Conservation (phyloP, 2,329 filamentous ascomycete species). For the Capronia epimyces region DNA sequence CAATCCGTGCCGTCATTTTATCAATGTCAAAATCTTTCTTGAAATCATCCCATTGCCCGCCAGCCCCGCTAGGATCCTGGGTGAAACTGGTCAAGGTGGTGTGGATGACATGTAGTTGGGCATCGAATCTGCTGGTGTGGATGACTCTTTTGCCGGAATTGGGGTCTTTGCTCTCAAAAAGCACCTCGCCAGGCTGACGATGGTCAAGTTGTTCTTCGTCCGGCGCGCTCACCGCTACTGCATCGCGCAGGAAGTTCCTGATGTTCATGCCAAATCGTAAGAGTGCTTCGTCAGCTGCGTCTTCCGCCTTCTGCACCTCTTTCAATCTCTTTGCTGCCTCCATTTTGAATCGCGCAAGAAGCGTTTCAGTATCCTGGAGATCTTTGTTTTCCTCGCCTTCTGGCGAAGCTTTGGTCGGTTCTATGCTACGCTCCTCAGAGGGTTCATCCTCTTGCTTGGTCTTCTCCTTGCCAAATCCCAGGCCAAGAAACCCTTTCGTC, state of each 20-base stretch:
- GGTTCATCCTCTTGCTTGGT: conserved; percentile 31
- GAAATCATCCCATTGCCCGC: conserved; percentile 63
- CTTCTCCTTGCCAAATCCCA: conserved; percentile 23
- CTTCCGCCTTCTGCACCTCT: conserved; percentile 85
- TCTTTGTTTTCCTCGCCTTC: conserved; percentile 32
- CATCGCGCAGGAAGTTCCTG: conserved; percentile 81
- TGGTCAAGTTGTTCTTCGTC: conserved; percentile 35
- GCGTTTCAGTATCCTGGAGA: conserved; percentile 50
- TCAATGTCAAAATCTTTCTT: conserved; percentile 70
- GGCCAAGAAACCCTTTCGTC: conserved; percentile 42
- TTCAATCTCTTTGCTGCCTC: conserved; percentile 80
- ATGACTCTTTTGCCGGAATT: conserved; percentile 83
- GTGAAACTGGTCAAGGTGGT: conserved; percentile 75
- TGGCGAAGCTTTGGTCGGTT: conserved; percentile 22
- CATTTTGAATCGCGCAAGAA: conserved; percentile 68
- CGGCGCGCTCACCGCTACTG: conserved; percentile 79
- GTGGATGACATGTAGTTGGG: conserved; percentile 92
- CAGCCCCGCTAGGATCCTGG: conserved; percentile 60
- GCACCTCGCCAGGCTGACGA: conserved; percentile 52
- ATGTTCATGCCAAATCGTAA: conserved; percentile 87
- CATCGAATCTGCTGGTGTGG: conserved; percentile 89
- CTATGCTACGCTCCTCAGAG: conserved; percentile 30
- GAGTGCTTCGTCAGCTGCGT: conserved; percentile 91
- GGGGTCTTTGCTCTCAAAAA: conserved; percentile 92
- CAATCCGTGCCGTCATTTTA: conserved; percentile 76